Base-by-base conservation (phyloP, 805 yeast species). In the Ogataea ganodermae region DNA sequence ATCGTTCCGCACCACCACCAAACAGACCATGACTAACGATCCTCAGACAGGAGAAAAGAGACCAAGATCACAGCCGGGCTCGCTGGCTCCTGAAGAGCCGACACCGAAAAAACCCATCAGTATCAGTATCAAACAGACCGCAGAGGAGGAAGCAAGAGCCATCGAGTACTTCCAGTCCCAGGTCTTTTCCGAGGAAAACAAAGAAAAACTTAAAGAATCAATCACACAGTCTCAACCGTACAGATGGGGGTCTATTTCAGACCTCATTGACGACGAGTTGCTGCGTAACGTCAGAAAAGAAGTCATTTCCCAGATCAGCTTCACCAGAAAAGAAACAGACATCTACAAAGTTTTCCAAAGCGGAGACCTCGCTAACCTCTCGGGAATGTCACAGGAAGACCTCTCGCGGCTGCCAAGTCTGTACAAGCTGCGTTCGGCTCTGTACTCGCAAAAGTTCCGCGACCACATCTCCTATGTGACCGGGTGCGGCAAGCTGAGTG, bases 241-340 rank as follows among this genome's bases (percentile, higher is more conserved):
- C 64, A 76, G 81, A 61, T 92, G 97, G 91, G 97, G 98, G 2
- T 82, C 90, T 12, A 85, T 94, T 40, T 74, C 72, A 18, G 77
- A 82, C 27, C 70, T 94, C 39, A 75, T 94, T 33, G 80, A 91
- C 62, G 96, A 92, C 54, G 79, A 81, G 1, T 69, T 95, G 31
- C 69, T 94, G 45, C 72, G 94, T 52, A 76, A 78, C 24, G 98
- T 95, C 1, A 78, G 98, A 42, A 79, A 80, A 48, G 99, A 94
- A 65, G 90, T 95, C 21, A 77, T 88, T 54, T 69, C 75, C 2
- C 86, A 90, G 60, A 84, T 94, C 51, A 94, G 88, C 36, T 94
- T 95, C 73, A 90, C 98, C 8, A 81, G 84, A 57, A 94, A 95
- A 66, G 99, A 95, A 67, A 94, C 99, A 0, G 99, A 94, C 63